Evolutionary conservation across 2,329 filamentous ascomycete species (phyloP), one percentile per base, ranked within the genome.

Genomic region (Aspergillus aculeatus): DNA sequence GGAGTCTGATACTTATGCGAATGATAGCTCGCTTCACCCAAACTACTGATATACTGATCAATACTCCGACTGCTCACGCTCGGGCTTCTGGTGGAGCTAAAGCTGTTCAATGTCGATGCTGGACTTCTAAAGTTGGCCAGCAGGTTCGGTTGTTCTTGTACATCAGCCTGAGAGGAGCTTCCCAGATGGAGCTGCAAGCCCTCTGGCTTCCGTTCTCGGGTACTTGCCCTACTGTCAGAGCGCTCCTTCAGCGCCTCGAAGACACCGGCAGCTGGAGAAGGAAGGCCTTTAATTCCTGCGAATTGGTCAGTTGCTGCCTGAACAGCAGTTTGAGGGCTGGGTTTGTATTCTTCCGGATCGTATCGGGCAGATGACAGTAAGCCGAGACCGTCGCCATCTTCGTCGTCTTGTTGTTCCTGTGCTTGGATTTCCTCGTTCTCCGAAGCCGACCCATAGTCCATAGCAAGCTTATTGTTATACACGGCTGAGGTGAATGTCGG

Each of bases 31-130:
- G 91, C 90, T 54, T 91, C 85, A 35, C 96, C 92, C 1, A 96
- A 78, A 71, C 91, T 95, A 76, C 87, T 91, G 64, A 96, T 93
- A 71, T 95, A 96, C 64, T 93, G 88, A 66, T 96, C 90, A 38
- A 91, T 84, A 64, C 86, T 91, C 62, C 87, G 84, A 47, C 82
- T 83, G 66, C 85, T 88, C 11, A 83, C 78, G 62, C 83, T 85
- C 48, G 84, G 78, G 67, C 85, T 88, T 56, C 82, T 78, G 44
- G 73, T 80, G 52, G 74, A 79, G 63, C 78, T 82, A 57, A 81
- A 82, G 56, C 86, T 79, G 47, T 76, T 70, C 16, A 72, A 66
- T 1, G 77, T 78, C 3, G 74, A 75, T 32, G 75, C 71, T 47
- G 68, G 74, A 65, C 68, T 73, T 53, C 72, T 70, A 54, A 71